Percentiles rank a stretch among this genome's conserved stretches.
These are phyloP conservation scores for Fusarium decemcellulare DNA, from an alignment of 2,329 filamentous ascomycete genomes.

Conservation along the genomic window DNA sequence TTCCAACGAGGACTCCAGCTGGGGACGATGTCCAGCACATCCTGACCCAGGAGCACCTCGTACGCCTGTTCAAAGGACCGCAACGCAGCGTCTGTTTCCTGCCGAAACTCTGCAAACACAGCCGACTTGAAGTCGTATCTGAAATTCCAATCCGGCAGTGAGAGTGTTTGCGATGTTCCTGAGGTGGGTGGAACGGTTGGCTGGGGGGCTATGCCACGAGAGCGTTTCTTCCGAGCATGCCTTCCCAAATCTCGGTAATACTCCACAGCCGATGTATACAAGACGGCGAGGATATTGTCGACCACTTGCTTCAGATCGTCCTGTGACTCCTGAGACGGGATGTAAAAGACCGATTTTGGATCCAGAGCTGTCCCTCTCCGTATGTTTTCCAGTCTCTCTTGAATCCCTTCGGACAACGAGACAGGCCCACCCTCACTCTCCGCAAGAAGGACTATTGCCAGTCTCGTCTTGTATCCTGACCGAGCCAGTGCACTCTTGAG, in stretches of 20 bases:
- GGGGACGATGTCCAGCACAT: constrained; percentile 89
- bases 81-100: constrained; percentile 90
- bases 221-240: constrained; percentile 89
- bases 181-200: constrained; percentile 87
- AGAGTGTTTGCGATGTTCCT: constrained; percentile 88
- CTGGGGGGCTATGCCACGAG: constrained; percentile 81
- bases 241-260: constrained; percentile 97
- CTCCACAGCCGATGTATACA: constrained; percentile 84
- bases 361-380: constrained; percentile 85
- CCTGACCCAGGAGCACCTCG: constrained; percentile 83
- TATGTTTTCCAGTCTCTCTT: constrained; percentile 83
- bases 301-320: constrained; percentile 82
- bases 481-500: constrained; percentile 76
- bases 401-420: constrained; percentile 73
- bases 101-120: constrained; percentile 91
- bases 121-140: constrained; percentile 96
- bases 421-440: constrained; percentile 46
- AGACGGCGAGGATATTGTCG: constrained; percentile 77
- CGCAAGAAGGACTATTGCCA: constrained; percentile 75
- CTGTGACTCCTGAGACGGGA: constrained; percentile 80
- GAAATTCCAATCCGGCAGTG: constrained; percentile 89
- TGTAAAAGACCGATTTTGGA: constrained; percentile 86
- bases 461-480: constrained; percentile 83
- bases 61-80: constrained; percentile 91
- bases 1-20: constrained; percentile 94